Evolutionary conservation across 1,284 basidiomycete species (phyloP), one percentile per base, ranked within the genome.

Genomic region (Inonotus hispidus): DNA sequence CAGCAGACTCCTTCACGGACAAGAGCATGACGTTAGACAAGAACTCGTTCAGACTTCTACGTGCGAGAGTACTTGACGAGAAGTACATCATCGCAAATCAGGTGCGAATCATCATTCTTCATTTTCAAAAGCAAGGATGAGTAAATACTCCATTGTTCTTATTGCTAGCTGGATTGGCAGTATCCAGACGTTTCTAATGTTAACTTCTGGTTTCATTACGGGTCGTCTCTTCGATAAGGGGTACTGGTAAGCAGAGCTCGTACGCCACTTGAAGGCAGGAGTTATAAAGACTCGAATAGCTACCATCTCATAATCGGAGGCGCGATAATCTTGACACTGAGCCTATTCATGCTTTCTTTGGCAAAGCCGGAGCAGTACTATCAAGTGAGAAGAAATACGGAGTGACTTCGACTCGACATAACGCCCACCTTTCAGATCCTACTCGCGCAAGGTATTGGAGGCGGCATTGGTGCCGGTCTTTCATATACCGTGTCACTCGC

Each of bases 321-420:
- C 14, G 2, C 39, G n/a, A 19, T 41, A 19, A 13, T 41, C 74
- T 72, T 74, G 39, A 68, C 73, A 13, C 73, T 76, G 62, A 75
- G 71, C 58, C 69, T 78, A 5, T 77, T 79, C 66, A 78, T 78
- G 78, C 70, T 79, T 16, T 78, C 77, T 0, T 65, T 78, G 23
- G 69, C 75, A 0, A 71, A 75, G 16, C 66, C 73, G 6, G 69
- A 72, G 25, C 71, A 78, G 49, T 77, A 73, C 59, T 79, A 79
- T 63, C 77, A 78, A 69, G 77, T 75, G 58, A 71, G 32, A 4
- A 32, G 32, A 32, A 3, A 32, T 32, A 32, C 32, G 8, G 8
- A 32, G 32, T 32, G 32, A 8, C 32, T 32, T 32, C 8, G 32
- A 3, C 3, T 32, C 32, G 8, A 32, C 8, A 8, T 32, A 32